phyloP scores from a whole-genome alignment of 495 filamentous ascomycete species.

The Podospora bellae-mahoneyi region DNA sequence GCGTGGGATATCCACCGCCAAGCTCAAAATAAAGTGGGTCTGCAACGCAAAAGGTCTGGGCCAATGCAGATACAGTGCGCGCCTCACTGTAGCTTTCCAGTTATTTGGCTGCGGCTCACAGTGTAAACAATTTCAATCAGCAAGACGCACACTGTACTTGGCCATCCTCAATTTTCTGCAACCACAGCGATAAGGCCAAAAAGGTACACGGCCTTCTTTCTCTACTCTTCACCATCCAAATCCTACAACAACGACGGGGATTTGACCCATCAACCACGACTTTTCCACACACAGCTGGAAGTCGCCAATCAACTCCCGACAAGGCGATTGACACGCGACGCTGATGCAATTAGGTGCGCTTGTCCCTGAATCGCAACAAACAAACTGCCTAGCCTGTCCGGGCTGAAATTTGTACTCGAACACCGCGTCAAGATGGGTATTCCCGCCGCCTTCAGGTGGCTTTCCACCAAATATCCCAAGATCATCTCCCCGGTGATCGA shows the following conservation, averaged over 20 bases:
- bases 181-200: background rate
- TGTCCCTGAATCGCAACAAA: background rate
- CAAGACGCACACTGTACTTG: background rate
- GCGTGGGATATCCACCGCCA: too few species aligned
- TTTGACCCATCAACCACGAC: background rate
- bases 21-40: background rate
- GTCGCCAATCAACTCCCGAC: background rate
- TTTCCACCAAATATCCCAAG: conserved; percentile 93
- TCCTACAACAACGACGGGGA: background rate
- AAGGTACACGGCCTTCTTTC: background rate
- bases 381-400: background rate
- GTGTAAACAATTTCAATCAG: background rate
- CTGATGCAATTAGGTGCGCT: background rate
- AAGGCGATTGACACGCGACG: background rate
- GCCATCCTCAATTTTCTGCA: background rate
- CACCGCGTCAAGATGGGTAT: conserved; percentile 72
- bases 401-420: background rate
- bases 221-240: background rate
- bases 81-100: background rate
- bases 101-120: background rate
- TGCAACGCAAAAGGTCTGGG: background rate
- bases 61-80: background rate
- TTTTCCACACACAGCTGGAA: background rate
- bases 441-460: conserved; percentile 88
- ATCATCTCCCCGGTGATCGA: conserved; percentile 90